Conservation (phyloP, 2,329 filamentous ascomycete genomes). For the Sphaceloma murrayae region DNA sequence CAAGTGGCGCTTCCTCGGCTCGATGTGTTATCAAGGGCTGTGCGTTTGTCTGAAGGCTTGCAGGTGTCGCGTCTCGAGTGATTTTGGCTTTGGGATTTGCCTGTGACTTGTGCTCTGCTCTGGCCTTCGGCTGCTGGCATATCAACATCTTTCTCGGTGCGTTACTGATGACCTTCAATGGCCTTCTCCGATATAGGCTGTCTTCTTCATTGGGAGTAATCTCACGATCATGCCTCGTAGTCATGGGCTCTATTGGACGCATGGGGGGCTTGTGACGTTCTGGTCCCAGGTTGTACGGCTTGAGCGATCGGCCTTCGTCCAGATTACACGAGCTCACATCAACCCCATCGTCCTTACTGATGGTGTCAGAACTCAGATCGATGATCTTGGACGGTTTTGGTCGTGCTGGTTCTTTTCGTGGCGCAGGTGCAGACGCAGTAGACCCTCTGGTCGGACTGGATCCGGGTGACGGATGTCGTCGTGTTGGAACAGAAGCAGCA, state of each 20-base stretch:
- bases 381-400: slow-evolving; percentile 6
- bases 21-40: slow-evolving; percentile 16
- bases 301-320: too few species aligned
- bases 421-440: not conserved
- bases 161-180: slow-evolving; percentile 32
- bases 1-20: slow-evolving; percentile 13
- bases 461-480: slow-evolving; percentile 15
- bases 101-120: slow-evolving; percentile 4
- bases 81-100: too few species aligned
- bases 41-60: slow-evolving; percentile 16
- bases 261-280: too few species aligned
- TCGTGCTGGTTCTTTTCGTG: slow-evolving; percentile 3
- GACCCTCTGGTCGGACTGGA: slow-evolving; percentile 1
- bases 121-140: slow-evolving; percentile 31
- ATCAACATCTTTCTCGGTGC: slow-evolving; percentile 35
- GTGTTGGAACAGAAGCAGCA: slow-evolving; percentile 21
- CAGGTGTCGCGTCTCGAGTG: slow-evolving; percentile 17
- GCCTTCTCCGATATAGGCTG: slow-evolving; percentile 21
- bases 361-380: slow-evolving; percentile 3
- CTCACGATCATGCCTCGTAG: too few species aligned
- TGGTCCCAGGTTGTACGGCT: too few species aligned
- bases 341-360: slow-evolving; percentile 1
- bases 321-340: too few species aligned
- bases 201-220: not conserved
- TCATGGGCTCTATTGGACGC: too few species aligned